phyloP scores from a whole-genome alignment of 495 filamentous ascomycete genomes.

The Bathelium albidoporum region DNA sequence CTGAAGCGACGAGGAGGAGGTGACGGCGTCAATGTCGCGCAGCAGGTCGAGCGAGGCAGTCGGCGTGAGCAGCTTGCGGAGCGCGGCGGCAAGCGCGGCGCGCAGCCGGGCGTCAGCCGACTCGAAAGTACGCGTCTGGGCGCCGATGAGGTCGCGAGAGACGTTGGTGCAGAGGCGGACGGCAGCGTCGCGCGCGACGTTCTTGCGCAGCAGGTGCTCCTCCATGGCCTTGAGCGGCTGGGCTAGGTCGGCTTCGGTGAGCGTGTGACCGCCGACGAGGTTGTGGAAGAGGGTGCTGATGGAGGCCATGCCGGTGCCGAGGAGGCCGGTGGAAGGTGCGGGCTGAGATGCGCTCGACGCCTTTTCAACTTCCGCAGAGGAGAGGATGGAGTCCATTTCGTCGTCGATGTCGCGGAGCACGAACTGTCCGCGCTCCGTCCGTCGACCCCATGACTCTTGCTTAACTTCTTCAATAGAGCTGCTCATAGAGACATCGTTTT shows the following conservation, averaged over 20 bases:
- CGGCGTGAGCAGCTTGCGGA: conserved; percentile 89
- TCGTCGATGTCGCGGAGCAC: conserved; percentile 88
- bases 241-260: conserved; percentile 77
- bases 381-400: conserved; percentile 81
- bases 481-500: conserved; percentile 20
- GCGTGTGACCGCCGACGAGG: conserved; percentile 82
- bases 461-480: conserved; percentile 59
- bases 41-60: conserved; percentile 90
- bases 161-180: conserved; percentile 85
- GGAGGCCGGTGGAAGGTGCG: conserved; percentile 44
- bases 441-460: conserved; percentile 68
- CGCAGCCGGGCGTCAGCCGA: conserved; percentile 71
- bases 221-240: conserved; percentile 94
- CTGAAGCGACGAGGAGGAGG: conserved; percentile 37
- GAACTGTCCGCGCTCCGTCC: conserved; percentile 80
- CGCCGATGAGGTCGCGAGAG: conserved; percentile 74
- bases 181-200: conserved; percentile 90
- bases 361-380: conserved; percentile 53
- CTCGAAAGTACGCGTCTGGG: conserved; percentile 89
- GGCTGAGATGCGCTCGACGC: conserved; percentile 24
- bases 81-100: conserved; percentile 75
- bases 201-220: conserved; percentile 88
- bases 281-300: conserved; percentile 85
- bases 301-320: conserved; percentile 65
- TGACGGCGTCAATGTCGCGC: conserved; percentile 81